Evolutionary conservation across 164 flowering plant species (phyloP).

Genomic region (Piper longum): DNA sequence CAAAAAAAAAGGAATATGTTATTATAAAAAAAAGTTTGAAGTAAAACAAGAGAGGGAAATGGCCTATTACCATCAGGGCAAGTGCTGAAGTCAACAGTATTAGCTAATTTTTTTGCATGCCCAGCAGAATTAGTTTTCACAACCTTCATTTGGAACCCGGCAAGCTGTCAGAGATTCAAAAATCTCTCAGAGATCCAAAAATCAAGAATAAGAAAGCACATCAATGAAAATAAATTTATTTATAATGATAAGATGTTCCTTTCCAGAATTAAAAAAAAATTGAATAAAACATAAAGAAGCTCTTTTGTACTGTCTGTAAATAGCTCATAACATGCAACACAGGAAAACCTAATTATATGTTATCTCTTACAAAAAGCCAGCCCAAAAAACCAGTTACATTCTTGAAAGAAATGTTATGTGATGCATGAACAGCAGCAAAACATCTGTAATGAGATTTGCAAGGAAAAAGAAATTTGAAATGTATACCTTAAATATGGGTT

Average conservation of each 20-base stretch:
- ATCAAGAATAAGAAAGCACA: not conserved
- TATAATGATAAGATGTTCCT: not conserved
- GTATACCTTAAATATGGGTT: constrained; percentile 85
- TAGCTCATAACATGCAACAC: not conserved
- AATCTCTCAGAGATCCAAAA: not conserved
- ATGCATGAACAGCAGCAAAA: not conserved
- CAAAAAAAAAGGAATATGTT: not conserved
- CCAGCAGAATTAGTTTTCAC: constrained; percentile 86
- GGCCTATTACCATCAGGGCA: constrained; percentile 83
- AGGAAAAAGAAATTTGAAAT: not conserved
- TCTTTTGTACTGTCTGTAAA: no score
- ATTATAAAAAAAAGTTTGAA: constrained; percentile 9
- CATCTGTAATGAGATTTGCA: not conserved
- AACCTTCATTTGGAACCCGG: constrained; percentile 87
- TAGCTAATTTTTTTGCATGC: constrained; percentile 79
- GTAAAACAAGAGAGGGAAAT: not conserved
- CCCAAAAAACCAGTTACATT: not conserved
- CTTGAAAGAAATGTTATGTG: not conserved
- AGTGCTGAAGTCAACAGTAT: constrained; percentile 76
- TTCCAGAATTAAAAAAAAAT: not conserved
- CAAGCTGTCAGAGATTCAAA: constrained; percentile 60
- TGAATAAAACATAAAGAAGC: no score
- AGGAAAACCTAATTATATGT: not conserved
- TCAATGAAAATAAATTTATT: not conserved
- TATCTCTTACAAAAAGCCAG: not conserved